These are phyloP conservation scores for Tetracladium maxilliforme DNA, from an alignment of 2,329 filamentous ascomycete genomes.

Conservation along the genomic window DNA sequence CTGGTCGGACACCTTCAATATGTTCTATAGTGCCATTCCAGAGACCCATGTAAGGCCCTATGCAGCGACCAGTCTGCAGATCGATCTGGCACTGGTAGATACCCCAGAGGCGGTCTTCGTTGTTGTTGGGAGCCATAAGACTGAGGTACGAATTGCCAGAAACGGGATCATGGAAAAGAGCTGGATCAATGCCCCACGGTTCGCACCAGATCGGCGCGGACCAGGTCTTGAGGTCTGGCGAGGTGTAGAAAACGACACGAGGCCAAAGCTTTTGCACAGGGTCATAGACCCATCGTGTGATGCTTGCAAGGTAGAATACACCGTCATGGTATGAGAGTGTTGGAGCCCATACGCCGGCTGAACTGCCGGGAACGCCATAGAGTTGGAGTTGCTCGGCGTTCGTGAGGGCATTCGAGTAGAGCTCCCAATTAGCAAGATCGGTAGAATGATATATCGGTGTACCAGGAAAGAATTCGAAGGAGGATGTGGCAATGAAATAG, in stretches of 20 bases:
- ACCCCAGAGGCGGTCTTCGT: constrained; percentile 5
- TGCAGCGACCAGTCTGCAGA: constrained; percentile 4
- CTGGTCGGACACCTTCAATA: constrained; percentile 2
- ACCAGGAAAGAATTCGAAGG: constrained; percentile 38
- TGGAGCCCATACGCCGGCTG: constrained; percentile 4
- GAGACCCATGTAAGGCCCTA: constrained; percentile 5
- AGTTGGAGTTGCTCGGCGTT: constrained; percentile 4
- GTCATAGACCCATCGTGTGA: constrained; percentile 7
- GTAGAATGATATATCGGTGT: constrained; percentile 35
- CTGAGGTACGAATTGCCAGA: constrained; percentile 4
- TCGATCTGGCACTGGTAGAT: constrained; percentile 6
- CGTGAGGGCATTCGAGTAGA: constrained; percentile 12
- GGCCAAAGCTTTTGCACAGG: constrained; percentile 7
- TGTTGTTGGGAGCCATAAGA: constrained; percentile 6
- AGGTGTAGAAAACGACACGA: constrained; percentile 5
- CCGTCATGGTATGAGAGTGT: constrained; percentile 4
- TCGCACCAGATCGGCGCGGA: constrained; percentile 4
- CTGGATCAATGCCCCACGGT: constrained; percentile 6
- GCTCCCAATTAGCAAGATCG: constrained; percentile 22
- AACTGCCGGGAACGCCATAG: constrained; percentile 3
- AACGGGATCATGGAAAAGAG: constrained; percentile 4
- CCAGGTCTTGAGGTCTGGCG: constrained; percentile 4
- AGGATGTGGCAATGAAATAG: constrained; percentile 37
- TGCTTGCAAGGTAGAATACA: constrained; percentile 4
- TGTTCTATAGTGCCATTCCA: constrained; percentile 6